Base-by-base conservation (phyloP, 208 protist genomes). In the Crithidia expoeki region DNA sequence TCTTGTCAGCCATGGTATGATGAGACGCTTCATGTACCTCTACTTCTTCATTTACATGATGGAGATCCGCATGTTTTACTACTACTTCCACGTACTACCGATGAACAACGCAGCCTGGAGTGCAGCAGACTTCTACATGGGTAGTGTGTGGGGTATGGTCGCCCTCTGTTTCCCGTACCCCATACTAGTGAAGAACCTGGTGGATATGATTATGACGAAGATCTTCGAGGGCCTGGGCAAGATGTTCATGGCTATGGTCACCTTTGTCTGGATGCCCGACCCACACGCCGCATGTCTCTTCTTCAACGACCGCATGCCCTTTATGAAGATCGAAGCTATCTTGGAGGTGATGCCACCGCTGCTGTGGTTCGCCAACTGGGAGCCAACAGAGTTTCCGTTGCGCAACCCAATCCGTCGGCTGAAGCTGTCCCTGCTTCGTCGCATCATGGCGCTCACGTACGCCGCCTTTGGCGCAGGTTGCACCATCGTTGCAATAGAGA, bases 331-430 rank as follows among this genome's bases (percentile, higher is more conserved):
- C 27, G 79, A 84, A 64, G 57, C 51, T 23, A 47, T 65, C 7
- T 67, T 80, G 19, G 50, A 69, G 9, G 36, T 75, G 51, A 62
- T 80, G 61, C 74, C 74, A 33, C 63, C 74, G 10, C 62, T 84
- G 55, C 61, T 84, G 66, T 84, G 79, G 79, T 80, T 80, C 42
- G 30, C 65, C 2, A 80, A 78, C 62, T 80, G 79, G 79, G 79
- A 84, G 70, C 79, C 79, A 42, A 14, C 32, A 6, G 71, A 84
- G 67, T 84, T 81, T 58, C 30, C 65, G 12, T 33, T 80, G 34
- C 73, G 74, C 38, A 84, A 84, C 53, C 75, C 75, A 19, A 75
- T 84, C 30, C 73, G 79, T 14, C 66, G 72, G 2, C n/a, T 84
- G 56, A 84, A 84, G 71, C 67, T 84, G 25, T 76, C 79, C 10